Base-by-base conservation (phyloP, 306 rosid genomes). In the Cajanus cajan region DNA sequence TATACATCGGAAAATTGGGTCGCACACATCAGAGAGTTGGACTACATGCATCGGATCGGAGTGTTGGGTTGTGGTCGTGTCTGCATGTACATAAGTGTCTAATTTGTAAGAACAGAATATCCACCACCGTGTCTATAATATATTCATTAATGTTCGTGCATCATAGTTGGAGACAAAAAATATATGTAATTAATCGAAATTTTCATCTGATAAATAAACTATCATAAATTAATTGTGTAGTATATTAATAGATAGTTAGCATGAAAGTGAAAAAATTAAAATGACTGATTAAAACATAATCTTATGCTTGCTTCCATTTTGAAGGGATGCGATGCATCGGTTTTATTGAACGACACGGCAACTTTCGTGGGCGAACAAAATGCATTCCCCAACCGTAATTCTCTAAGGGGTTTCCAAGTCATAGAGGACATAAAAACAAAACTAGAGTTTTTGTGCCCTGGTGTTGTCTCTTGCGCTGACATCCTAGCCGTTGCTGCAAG, bases 291-390 rank as follows among this genome's bases (percentile, higher is more conserved):
- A 55, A 22, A 55, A 55, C 12, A 59, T 59, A 36, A 11, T 25
- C 8, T 41, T 57, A 13, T 66, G 5, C 12, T 43, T 52, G 33
- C 12, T 43, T 8, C 9, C 24, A 4, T 39, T 40, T 58, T 65
- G 82, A 24, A 90, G 92, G 95, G 95, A 10, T 90, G 91, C 58
- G 95, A 88, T 74, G 95, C 79, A 41, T 90, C 87, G 0, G 77
- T 90, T 1, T 19, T 90, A 21, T 63, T 90, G 52, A 80, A 82
- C 8, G 87, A 86, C 83, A 83, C 84, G 1, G 0, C 82, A 28
- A 83, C 0, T n/a, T 85, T 88, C 76, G 69, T 31, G 0, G 91
- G 96, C 16, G 96, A 90, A 71, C 81, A 90, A 71, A 59, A 55
- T 5, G 93, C 91, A 11, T 5, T 43, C 0, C 80, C 96, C 3